A percentile compares a stretch with the other conserved stretches of the same genome.
Evolutionary conservation across 1,284 basidiomycete genomes (phyloP).

Genomic region (Malassezia furfur): DNA sequence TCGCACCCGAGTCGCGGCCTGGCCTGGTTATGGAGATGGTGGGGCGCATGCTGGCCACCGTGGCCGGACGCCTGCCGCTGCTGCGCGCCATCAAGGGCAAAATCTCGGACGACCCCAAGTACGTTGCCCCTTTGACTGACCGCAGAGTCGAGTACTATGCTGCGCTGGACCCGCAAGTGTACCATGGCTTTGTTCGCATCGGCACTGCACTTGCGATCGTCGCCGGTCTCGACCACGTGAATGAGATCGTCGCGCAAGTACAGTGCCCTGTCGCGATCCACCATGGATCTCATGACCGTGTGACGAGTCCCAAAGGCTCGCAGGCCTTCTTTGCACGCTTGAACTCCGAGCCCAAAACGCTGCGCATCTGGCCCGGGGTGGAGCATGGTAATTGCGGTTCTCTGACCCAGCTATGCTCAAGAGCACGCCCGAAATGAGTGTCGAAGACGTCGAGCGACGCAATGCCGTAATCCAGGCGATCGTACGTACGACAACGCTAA

Average conservation of each 20-base stretch:
- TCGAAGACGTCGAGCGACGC: slow-evolving; percentile 29
- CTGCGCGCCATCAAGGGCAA: slow-evolving; percentile 51
- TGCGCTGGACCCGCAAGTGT: slow-evolving; percentile 49
- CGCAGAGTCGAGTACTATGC: slow-evolving; percentile 37
- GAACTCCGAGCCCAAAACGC: slow-evolving; percentile 49
- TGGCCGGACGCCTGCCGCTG: slow-evolving; percentile 50
- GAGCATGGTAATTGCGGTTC: slow-evolving; percentile 48
- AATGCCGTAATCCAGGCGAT: slow-evolving; percentile 31
- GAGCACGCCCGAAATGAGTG: slow-evolving; percentile 39
- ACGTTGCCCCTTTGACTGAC: not conserved
- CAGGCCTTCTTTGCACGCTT: slow-evolving; percentile 49
- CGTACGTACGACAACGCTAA: slow-evolving; percentile 6
- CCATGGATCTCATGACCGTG: slow-evolving; percentile 52
- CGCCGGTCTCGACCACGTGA: slow-evolving; percentile 49
- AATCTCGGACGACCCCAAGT: slow-evolving; percentile 52
- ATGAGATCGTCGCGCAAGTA: slow-evolving; percentile 45
- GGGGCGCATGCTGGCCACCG: slow-evolving; percentile 47
- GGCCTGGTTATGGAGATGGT: slow-evolving; percentile 46
- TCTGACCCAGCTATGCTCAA: slow-evolving; percentile 43
- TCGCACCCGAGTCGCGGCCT: slow-evolving; percentile 48
- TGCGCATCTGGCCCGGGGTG: slow-evolving; percentile 52
- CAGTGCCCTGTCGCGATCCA: slow-evolving; percentile 50
- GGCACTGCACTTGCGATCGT: slow-evolving; percentile 52
- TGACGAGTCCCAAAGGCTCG: slow-evolving; percentile 50
- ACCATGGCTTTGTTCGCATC: slow-evolving; percentile 52